These are phyloP conservation scores for Trichocomaceae sp. DNA, from an alignment of 2,329 filamentous ascomycete genomes.

Conservation along the genomic window DNA sequence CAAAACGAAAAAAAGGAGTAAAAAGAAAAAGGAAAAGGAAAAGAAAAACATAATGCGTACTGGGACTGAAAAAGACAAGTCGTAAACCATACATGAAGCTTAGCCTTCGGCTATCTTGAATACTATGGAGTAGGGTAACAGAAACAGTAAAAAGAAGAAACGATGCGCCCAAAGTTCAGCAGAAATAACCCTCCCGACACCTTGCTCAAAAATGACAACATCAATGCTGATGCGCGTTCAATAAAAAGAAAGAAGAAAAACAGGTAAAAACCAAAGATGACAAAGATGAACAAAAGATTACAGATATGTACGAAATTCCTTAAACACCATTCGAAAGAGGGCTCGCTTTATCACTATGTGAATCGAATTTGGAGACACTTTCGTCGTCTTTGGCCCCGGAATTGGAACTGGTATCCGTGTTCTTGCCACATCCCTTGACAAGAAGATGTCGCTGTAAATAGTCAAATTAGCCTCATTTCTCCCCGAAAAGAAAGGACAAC, in stretches of 20 bases:
- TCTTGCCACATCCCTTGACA: slow-evolving; percentile 61
- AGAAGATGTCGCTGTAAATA: slow-evolving; percentile 55
- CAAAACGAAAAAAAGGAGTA: no score
- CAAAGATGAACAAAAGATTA: neutral
- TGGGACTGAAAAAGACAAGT: neutral
- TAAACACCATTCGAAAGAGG: slow-evolving; percentile 11
- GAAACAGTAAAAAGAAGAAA: neutral
- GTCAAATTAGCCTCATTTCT: slow-evolving; percentile 19
- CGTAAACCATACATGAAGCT: slow-evolving; percentile 9
- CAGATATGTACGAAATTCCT: slow-evolving; percentile 2
- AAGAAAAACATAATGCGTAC: neutral
- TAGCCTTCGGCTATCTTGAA: neutral
- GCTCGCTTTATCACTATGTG: slow-evolving; percentile 15
- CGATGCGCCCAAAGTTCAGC: slow-evolving; percentile 6
- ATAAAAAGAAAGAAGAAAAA: neutral
- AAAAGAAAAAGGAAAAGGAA: neutral
- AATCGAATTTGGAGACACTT: slow-evolving; percentile 11
- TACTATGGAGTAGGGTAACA: neutral
- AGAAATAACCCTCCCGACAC: slow-evolving; percentile 11
- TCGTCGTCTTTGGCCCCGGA: slow-evolving; percentile 12
- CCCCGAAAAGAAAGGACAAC: neutral
- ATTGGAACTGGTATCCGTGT: slow-evolving; percentile 14
- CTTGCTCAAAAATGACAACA: slow-evolving; percentile 9
- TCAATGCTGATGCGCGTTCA: neutral
- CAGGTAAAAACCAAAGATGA: neutral